Evolutionary conservation across 202 grass and related monocot genomes (phyloP), one percentile per base, ranked within the genome.

Genomic region (Bolboschoenoplectus hybrid): DNA sequence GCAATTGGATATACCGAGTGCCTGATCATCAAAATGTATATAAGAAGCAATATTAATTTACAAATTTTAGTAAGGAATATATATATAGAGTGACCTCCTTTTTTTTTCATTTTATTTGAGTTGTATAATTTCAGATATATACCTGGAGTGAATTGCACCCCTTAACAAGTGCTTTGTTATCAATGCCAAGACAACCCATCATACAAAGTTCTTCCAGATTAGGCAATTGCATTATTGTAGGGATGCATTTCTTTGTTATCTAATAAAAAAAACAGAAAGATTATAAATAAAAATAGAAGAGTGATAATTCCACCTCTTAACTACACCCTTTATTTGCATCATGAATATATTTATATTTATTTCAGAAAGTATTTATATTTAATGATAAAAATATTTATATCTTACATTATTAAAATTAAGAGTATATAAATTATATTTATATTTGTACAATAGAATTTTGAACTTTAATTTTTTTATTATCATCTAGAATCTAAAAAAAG

Each of bases 131-230:
- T 79, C 9, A 58, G 38, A 71, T 81, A 26, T 26, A 26, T 26
- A 98, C 95, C 93, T 92, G 82, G 38, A 98, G 66, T n/a, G 95
- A 93, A 69, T 89, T 98, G 82, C 82, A 87, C 41, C 73, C 82
- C 44, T 92, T 81, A 45, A 8, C 1, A 69, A 97, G 85, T 9
- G 85, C 84, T 62, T 87, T 89, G 71, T 90, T 90, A 87, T 92
- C 89, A 19, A 98, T 90, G 32, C 86, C 88, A 56, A 89, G n/a
- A 53, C 93, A 95, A 40, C 86, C 90, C 63, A 80, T 84, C 58
- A 95, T 67, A 65, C 61, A 56, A 81, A 98, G 39, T 50, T 90
- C 81, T 79, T 98, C 17, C 26, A 98, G 93, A 60, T 88, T 67
- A 38, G 89, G 93, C 46, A 98, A 86, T 75, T 90, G 94, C 74